Conservation (phyloP, 768 basidiomycete genomes). For the Podaxis rugospora region DNA sequence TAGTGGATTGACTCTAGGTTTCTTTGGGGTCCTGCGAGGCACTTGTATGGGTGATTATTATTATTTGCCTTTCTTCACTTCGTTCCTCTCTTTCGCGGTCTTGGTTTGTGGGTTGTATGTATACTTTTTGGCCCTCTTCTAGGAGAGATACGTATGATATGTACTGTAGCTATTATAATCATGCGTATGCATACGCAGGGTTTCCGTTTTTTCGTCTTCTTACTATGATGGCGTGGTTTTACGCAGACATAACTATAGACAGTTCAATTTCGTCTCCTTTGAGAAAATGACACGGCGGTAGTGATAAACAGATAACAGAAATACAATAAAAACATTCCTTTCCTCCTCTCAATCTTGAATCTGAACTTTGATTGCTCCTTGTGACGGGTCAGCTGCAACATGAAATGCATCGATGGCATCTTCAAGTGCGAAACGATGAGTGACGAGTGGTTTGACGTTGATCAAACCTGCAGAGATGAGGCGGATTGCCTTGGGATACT, state of each 20-base stretch:
- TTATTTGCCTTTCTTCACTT: constrained; percentile 10
- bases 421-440: constrained; percentile 68
- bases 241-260: not conserved
- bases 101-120: not conserved
- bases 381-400: constrained; percentile 60
- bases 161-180: constrained; percentile 10
- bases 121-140: not conserved
- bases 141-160: not conserved
- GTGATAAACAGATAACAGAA: not conserved
- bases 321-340: not conserved
- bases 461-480: constrained; percentile 74
- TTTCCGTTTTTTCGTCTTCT: not conserved
- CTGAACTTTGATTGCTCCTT: constrained; percentile 68
- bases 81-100: not conserved
- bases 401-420: constrained; percentile 78
- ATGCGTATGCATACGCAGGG: not conserved
- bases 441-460: constrained; percentile 75
- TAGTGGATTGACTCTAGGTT: not conserved
- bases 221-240: not conserved
- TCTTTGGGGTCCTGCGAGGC: constrained; percentile 3
- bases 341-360: constrained; percentile 43
- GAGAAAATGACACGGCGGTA: not conserved
- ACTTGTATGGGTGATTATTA: constrained; percentile 10
- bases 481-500: constrained; percentile 82
- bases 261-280: not conserved